Evolutionary conservation across 2,329 filamentous ascomycete species (phyloP), one percentile per base, ranked within the genome.

Genomic region (Alternaria ventricosa): DNA sequence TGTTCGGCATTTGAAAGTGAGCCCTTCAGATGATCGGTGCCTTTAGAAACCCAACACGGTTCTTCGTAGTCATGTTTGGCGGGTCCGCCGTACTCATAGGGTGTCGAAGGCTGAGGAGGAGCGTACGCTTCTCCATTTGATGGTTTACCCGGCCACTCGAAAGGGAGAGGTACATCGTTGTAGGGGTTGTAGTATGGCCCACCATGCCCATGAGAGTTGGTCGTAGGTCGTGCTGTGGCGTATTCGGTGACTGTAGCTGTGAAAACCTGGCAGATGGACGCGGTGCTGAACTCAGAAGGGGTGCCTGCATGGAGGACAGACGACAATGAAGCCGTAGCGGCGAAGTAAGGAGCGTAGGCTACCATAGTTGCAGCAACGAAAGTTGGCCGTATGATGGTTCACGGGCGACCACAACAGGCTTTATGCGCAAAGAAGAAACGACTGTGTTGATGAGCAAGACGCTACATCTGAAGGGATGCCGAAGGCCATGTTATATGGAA

Each of bases 181-280:
- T 77, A 76, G 5, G 74, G 71, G 43, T 78, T 78, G 49, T 73
- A 66, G 43, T 76, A 75, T 1, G 71, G 73, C 10, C 75, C 75
- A 22, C 74, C 74, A 23, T 76, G 74, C n/a, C 69, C 74, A 30
- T 73, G 67, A 33, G 64, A 18, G 23, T 70, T 71, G 11, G 58
- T 65, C 7, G 67, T 72, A 4, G 71, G 64, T 23, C 64, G 55
- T 4, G 67, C 67, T 20, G 70, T 67, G 13, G 69, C 64, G 25
- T 72, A 68, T 41, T 68, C 44, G 13, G 63, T 71, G 28, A 68
- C 62, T 11, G 65, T 70, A 7, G 63, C 65, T 12, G 65, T 71
- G 10, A 60, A 61, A 11, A 65, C 45, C 41, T 66, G 47, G 46
- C 66, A 70, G 23, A 61, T 55, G 7, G 66, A 43, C 15, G 64